Evolutionary conservation across 2,329 filamentous ascomycete species (phyloP).

Genomic region (Cadophora sp.): DNA sequence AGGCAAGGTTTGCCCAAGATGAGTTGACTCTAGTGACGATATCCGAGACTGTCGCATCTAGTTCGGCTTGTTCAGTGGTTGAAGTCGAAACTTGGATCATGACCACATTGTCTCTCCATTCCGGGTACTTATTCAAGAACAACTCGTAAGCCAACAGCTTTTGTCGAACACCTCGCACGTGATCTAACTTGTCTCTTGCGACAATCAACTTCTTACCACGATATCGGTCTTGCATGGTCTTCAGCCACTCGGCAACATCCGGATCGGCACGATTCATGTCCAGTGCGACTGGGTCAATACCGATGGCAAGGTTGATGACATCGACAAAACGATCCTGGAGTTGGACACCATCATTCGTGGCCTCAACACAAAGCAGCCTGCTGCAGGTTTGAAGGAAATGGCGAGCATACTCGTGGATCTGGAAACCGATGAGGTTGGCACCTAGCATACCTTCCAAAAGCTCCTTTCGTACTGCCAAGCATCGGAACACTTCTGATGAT

Average conservation of each 20-base stretch:
- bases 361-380: conserved; percentile 87
- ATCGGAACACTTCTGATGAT: conserved; percentile 94
- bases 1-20: conserved; percentile 85
- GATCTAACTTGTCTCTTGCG: conserved; percentile 91
- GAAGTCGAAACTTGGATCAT: conserved; percentile 94
- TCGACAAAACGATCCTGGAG: conserved; percentile 94
- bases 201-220: conserved; percentile 90
- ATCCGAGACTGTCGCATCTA: conserved; percentile 88
- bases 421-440: conserved; percentile 91
- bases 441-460: conserved; percentile 92
- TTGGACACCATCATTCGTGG: conserved; percentile 85
- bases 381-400: conserved; percentile 98
- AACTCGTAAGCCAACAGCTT: conserved; percentile 90
- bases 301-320: conserved; percentile 84
- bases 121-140: conserved; percentile 91
- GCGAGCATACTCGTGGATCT: conserved; percentile 89
- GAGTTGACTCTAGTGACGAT: conserved; percentile 96
- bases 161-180: conserved; percentile 89
- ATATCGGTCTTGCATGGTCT: conserved; percentile 83
- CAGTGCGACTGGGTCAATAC: conserved; percentile 84
- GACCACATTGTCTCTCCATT: conserved; percentile 87
- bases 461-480: conserved; percentile 84
- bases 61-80: conserved; percentile 84
- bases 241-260: conserved; percentile 80
- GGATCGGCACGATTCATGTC: conserved; percentile 72